phyloP scores from a whole-genome alignment of 305 asterid species.

The Ilex paraguariensis region DNA sequence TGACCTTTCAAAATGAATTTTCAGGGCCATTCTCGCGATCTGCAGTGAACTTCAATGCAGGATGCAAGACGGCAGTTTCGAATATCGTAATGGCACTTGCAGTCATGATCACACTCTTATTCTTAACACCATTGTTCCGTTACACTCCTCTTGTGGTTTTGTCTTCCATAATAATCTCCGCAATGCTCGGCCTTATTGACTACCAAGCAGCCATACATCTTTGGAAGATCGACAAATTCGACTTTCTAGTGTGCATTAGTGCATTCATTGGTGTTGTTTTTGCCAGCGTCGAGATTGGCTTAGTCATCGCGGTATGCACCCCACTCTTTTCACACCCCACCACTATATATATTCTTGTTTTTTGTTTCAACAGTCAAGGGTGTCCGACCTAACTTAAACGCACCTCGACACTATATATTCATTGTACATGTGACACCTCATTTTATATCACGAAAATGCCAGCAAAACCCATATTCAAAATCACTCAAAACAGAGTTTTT shows the following conservation, averaged over 20 bases:
- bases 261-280: slow-evolving; percentile 85
- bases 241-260: slow-evolving; percentile 74
- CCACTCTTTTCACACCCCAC: neutral
- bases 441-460: too few species aligned
- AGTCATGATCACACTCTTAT: slow-evolving; percentile 66
- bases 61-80: slow-evolving; percentile 92
- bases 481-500: too few species aligned
- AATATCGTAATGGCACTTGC: slow-evolving; percentile 94
- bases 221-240: slow-evolving; percentile 86
- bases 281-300: slow-evolving; percentile 66
- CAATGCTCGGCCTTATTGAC: slow-evolving; percentile 95
- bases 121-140: slow-evolving; percentile 78
- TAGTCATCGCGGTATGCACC: slow-evolving; percentile 67
- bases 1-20: neutral
- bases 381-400: too few species aligned
- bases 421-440: too few species aligned
- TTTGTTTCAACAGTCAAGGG: neutral
- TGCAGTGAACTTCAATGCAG: slow-evolving; percentile 94
- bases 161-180: slow-evolving; percentile 73
- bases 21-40: slow-evolving; percentile 93
- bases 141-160: slow-evolving; percentile 91
- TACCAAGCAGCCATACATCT: slow-evolving; percentile 87
- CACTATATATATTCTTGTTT: neutral
- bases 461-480: too few species aligned
- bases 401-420: too few species aligned